Evolutionary conservation across 2,329 filamentous ascomycete species (phyloP), one percentile per base, ranked within the genome.

Genomic region (Arthroderma sp.): DNA sequence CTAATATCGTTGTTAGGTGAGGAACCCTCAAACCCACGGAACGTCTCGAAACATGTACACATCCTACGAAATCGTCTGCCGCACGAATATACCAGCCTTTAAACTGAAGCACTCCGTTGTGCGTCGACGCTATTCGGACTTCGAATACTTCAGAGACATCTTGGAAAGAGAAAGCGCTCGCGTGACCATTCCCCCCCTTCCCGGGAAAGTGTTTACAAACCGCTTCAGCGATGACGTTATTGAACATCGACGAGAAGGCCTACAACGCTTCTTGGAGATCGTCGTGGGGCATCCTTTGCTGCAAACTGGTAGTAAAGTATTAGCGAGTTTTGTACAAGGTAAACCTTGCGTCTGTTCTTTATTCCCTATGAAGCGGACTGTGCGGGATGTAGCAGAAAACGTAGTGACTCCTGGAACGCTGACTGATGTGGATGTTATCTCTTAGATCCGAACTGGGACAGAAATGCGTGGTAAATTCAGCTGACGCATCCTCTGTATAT

Each of bases 71-170:
- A 95, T 98, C 61, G 77, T 94, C 57, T 94, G 91, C 72, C 82
- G 85, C 57, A 98, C 91, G 68, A 98, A 98, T 70, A 98, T 98
- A 61, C 91, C 91, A 47, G 88, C 91, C 56, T 98, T 98, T 77
- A 96, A 96, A 72, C 80, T 95, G 56, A 86, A 88, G 54, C 78
- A 84, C 62, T 87, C 81, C 52, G 78, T 80, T 55, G 91, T 98
- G 50, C 86, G 88, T 55, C 81, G 91, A 50, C 85, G 91, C 43
- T 98, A 98, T 72, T 91, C 83, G 46, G 91, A 98, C 66, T 98
- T 98, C 64, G 91, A 98, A 70, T 89, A 94, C 69, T 98, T 98
- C 66, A 85, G 91, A 61, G 91, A 98, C 66, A 94, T 96, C 52
- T 78, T 98, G 49, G 91, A 98, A 76, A 81, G 91, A 55, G 91